These are phyloP conservation scores for Passiflora organensis DNA, from an alignment of 345 rosid genomes.

Conservation along the genomic window DNA sequence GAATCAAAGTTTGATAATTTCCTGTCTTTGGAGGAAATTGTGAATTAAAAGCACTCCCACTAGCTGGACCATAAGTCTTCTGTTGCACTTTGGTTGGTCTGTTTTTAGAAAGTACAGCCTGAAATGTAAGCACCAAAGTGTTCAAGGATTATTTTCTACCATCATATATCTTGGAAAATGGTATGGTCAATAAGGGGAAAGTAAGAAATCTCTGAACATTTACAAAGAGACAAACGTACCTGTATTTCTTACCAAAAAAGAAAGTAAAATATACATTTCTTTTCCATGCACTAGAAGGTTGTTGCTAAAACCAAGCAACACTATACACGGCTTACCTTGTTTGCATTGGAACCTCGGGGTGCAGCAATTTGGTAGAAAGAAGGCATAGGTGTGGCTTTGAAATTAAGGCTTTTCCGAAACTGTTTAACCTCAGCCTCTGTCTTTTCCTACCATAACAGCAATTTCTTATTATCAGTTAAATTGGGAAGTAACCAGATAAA, in stretches of 20 bases:
- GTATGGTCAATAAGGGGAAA: no score
- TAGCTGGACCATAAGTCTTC: conserved; percentile 24
- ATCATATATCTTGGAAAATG: no score
- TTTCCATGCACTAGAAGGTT: no score
- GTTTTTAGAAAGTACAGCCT: conserved; percentile 27
- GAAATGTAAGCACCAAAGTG: conserved; percentile 7
- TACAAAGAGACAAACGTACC: no score
- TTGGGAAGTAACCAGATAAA: neutral
- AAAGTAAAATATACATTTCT: no score
- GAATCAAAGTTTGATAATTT: conserved; percentile 13
- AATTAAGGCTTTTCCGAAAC: conserved; percentile 68
- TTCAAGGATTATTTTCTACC: no score
- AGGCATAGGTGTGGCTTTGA: conserved; percentile 89
- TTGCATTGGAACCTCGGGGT: conserved; percentile 29
- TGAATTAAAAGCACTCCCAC: conserved; percentile 16
- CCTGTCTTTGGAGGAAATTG: conserved; percentile 25
- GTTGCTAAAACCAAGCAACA: no score
- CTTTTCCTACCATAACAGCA: conserved; percentile 49
- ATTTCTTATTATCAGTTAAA: neutral
- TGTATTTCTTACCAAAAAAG: no score
- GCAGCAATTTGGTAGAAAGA: conserved; percentile 51
- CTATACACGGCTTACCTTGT: conserved; percentile 46
- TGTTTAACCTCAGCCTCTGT: conserved; percentile 60
- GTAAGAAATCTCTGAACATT: no score
- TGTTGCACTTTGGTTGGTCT: conserved; percentile 22